Base-by-base conservation (phyloP, 306 rosid genomes). In the Quercus ilex region DNA sequence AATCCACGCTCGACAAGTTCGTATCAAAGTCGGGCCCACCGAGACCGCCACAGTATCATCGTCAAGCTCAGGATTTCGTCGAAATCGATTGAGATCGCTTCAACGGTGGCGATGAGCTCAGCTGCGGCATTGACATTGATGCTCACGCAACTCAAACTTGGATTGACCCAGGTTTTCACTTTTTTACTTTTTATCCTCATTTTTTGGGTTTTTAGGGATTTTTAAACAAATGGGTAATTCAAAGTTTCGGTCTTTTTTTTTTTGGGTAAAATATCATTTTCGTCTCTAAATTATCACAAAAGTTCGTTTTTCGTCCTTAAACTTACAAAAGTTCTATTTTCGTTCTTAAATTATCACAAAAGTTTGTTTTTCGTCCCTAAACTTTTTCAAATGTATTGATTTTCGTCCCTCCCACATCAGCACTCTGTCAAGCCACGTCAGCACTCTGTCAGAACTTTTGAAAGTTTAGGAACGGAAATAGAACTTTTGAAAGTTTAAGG, bases 71-170 rank as follows among this genome's bases (percentile, higher is more conserved):
- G 18, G 41, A 69, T 23, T 74, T 73, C 49, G 53, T 23, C 5
- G 62, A 71, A 77, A 76, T 28, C 26, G 57, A 67, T 74, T 59
- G 35, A 76, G 69, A 78, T 71, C 26, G 73, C 71, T 11, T 14
- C 2, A 63, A 38, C 18, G 75, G 70, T 38, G 83, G 82, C 31
- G 79, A 78, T 13, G 74, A 63, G 19, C 69, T 69, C 52, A 23
- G 81, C 67, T 74, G 71, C 0, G 41, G 41, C 38, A 68, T 85
- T 51, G 86, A 81, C 84, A 87, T 94, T 60, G 98, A 92, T 38
- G 17, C 78, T 17, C 91, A 91, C 74, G 94, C 94, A 1, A 97
- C 97, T 67, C 90, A 91, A 80, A 94, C 93, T 75, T 94, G 98
- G 98, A 86, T 88, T 65, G 92, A 94, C 87, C 98, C 97, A 82